Evolutionary conservation across 1,284 basidiomycete species (phyloP).

Genomic region (Polyporus tsugae): DNA sequence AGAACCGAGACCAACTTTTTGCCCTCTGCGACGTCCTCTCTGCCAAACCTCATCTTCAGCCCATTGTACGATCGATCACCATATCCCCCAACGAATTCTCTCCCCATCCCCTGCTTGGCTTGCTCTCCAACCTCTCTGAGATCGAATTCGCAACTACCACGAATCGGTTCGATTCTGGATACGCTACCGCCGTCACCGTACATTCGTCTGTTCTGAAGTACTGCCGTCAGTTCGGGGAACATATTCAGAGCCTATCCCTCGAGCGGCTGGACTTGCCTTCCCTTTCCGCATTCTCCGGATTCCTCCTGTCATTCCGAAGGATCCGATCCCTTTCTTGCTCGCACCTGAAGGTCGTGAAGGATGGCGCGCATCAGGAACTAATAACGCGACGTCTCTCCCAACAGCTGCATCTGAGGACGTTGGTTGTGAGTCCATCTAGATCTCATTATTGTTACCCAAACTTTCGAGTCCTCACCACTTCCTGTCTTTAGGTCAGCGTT

Average conservation of each 20-base stretch:
- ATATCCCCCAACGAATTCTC: background rate
- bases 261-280: background rate
- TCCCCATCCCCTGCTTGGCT: background rate
- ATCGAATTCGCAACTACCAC: background rate
- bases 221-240: background rate
- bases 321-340: background rate
- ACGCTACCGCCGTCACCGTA: background rate
- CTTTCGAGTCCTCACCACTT: background rate
- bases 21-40: background rate
- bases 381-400: background rate
- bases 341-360: background rate
- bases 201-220: background rate
- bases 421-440: background rate
- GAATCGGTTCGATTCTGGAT: too few species aligned
- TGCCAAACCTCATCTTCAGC: background rate
- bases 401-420: background rate
- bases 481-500: background rate
- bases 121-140: background rate
- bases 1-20: background rate
- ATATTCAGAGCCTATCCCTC: background rate
- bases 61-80: background rate
- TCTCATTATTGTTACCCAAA: too few species aligned
- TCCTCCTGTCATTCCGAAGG: background rate
- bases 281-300: background rate
- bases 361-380: conserved; percentile 1